Conservation (phyloP, 1,284 basidiomycete genomes). For the Sparassis latifolia region DNA sequence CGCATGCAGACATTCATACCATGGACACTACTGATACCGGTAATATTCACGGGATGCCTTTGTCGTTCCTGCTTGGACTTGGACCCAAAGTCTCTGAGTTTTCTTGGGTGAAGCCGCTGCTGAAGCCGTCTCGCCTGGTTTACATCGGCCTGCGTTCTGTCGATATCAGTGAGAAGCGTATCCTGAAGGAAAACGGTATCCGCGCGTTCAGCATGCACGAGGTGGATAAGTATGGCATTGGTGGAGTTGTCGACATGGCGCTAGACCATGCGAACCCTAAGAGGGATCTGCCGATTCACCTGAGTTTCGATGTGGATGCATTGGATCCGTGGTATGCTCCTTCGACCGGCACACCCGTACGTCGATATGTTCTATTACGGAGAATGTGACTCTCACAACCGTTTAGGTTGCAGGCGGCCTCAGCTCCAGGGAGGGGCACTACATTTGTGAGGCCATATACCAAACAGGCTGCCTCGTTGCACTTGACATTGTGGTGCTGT, state of each 20-base stretch:
- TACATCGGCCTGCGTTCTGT: slow-evolving; percentile 97
- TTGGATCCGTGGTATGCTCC: slow-evolving; percentile 92
- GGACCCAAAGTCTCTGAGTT: slow-evolving; percentile 53
- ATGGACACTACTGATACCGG: slow-evolving; percentile 79
- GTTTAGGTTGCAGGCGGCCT: slow-evolving; percentile 89
- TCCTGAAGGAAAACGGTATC: slow-evolving; percentile 85
- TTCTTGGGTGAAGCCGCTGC: slow-evolving; percentile 73
- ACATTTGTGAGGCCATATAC: slow-evolving; percentile 91
- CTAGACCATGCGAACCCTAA: slow-evolving; percentile 89
- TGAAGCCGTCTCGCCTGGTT: slow-evolving; percentile 73
- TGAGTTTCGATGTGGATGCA: slow-evolving; percentile 97
- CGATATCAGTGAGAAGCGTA: slow-evolving; percentile 84
- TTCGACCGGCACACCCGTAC: slow-evolving; percentile 87
- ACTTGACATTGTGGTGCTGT: slow-evolving; percentile 81
- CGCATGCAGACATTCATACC: slow-evolving; percentile 95
- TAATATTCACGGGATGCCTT: slow-evolving; percentile 97
- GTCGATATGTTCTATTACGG: slow-evolving; percentile 11
- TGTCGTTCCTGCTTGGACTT: slow-evolving; percentile 91
- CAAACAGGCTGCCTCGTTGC: slow-evolving; percentile 93
- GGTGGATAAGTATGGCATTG: slow-evolving; percentile 95
- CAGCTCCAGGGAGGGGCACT: slow-evolving; percentile 96
- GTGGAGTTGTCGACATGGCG: slow-evolving; percentile 92
- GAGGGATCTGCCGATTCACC: slow-evolving; percentile 81
- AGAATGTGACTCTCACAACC: not conserved
- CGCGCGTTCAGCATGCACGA: slow-evolving; percentile 98